Base-by-base conservation (phyloP, 139 green algal species). In the Chlorella sp. region DNA sequence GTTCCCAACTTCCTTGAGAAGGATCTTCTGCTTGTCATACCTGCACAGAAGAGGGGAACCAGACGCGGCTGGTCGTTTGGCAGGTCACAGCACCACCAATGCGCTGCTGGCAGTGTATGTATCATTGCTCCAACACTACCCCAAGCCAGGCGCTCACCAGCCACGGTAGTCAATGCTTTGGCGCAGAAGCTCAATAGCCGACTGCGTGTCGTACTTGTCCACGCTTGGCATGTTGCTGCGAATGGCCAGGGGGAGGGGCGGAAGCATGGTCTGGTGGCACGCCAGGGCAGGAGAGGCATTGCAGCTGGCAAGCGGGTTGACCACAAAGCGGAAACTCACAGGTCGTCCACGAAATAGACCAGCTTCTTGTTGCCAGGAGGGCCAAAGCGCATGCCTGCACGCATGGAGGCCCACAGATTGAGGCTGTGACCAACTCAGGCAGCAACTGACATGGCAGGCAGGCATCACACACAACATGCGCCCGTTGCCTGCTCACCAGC, bases 121-220 rank as follows among this genome's bases (percentile, higher is more conserved):
- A 34, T 2, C 69, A 76, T 19, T 34, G 0, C 38, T 7, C n/a
- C 9, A 26, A 41, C n/a, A 30, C 64, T 41, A 1, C 32, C 32
- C 3, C 44, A 20, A 17, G 5, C 1, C 40, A 44, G 2, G 1
- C 51, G 58, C 87, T 76, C 76, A 94, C 96, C 96, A 98, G 51
- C 95, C 96, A 41, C 91, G 73, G 84, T 97, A 98, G 90, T 98
- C 96, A 3, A 98, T 88, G 84, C 88, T 90, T 90, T 98, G 96
- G 24, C 96, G 89, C 60, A 96, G 85, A 46, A 98, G 92, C 91
- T 98, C 96, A 73, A 98, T 94, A 26, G 95, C 94, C 1, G 88
- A 92, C 88, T 98, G 95, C 20, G 96, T 98, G 90, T 98, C 95
- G 73, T 98, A 98, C 91, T 98, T 98, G 93, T 98, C 96, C 24